These are phyloP conservation scores for Tuber brumale DNA, from an alignment of 495 filamentous ascomycete genomes.

Conservation along the genomic window DNA sequence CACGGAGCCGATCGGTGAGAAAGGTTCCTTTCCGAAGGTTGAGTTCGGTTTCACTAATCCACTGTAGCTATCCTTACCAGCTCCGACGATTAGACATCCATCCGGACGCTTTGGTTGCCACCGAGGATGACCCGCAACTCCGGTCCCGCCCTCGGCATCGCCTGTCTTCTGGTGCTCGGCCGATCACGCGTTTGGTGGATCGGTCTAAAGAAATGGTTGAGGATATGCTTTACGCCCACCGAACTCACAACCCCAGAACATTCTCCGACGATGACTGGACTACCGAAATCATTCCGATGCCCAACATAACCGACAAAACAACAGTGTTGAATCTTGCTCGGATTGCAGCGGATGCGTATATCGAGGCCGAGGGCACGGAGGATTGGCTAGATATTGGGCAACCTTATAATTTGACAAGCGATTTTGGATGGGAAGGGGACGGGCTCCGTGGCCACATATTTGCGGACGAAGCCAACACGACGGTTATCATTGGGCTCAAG, in stretches of 20 bases:
- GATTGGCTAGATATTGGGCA: slow-evolving; percentile 80
- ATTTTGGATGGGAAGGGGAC: slow-evolving; percentile 88
- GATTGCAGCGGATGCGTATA: slow-evolving; percentile 86
- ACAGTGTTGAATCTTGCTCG: slow-evolving; percentile 76
- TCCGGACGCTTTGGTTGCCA: slow-evolving; percentile 59
- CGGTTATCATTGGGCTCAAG: slow-evolving; percentile 86
- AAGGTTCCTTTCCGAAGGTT: background rate
- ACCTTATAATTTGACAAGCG: slow-evolving; percentile 69
- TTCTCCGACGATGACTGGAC: slow-evolving; percentile 64
- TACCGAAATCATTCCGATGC: slow-evolving; percentile 67
- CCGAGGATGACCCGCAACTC: slow-evolving; percentile 52
- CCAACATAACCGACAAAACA: slow-evolving; percentile 77
- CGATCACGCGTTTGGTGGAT: slow-evolving; percentile 74
- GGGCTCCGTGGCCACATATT: slow-evolving; percentile 90
- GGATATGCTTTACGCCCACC: slow-evolving; percentile 58
- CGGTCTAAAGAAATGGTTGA: slow-evolving; percentile 69
- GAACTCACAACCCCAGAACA: slow-evolving; percentile 56
- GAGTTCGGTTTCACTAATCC: slow-evolving; percentile 9
- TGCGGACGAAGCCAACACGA: slow-evolving; percentile 73
- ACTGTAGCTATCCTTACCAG: slow-evolving; percentile 59
- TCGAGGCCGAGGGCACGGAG: slow-evolving; percentile 58
- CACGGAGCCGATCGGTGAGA: slow-evolving; percentile 58
- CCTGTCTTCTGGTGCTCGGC: slow-evolving; percentile 55
- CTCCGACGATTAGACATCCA: slow-evolving; percentile 69
- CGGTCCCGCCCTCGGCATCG: slow-evolving; percentile 37